phyloP scores from a whole-genome alignment of 495 filamentous ascomycete species.

The Aspergillus campestris region DNA sequence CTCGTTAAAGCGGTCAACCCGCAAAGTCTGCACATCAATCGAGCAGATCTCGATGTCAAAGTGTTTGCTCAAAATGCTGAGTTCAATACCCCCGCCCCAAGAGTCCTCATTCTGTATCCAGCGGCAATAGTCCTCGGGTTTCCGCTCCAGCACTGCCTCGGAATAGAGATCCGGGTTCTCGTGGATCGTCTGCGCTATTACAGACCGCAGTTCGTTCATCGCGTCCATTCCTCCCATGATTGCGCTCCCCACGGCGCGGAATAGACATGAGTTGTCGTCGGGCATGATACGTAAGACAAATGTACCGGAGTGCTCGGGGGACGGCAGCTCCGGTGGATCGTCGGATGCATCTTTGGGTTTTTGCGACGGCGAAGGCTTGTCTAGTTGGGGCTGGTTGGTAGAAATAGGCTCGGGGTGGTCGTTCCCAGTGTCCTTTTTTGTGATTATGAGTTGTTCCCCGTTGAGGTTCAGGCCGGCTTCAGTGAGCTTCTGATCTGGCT shows the following conservation, averaged over 20 bases:
- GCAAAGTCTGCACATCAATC: conserved; percentile 64
- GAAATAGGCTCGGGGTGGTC: conserved; percentile 12
- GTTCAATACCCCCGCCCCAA: conserved; percentile 91
- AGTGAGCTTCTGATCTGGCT: conserved; percentile 36
- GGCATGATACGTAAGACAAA: conserved; percentile 90
- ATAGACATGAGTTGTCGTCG: conserved; percentile 93
- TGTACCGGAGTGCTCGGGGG: conserved; percentile 52
- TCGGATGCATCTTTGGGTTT: conserved; percentile 16
- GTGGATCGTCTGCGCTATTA: conserved; percentile 76
- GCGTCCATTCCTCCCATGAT: conserved; percentile 62
- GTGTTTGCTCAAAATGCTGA: conserved; percentile 74
- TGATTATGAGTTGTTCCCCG: conserved; percentile 74
- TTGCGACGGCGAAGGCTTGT: conserved; percentile 13
- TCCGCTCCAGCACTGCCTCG: conserved; percentile 66
- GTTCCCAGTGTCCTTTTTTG: conserved; percentile 31
- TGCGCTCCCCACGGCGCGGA: conserved; percentile 76
- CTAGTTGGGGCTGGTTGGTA: conserved; percentile 11
- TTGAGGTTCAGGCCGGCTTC: conserved; percentile 61
- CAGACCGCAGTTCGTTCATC: conserved; percentile 69
- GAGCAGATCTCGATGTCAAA: conserved; percentile 84
- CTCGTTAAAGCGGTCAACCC: conserved; percentile 76
- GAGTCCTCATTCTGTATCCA: conserved; percentile 74
- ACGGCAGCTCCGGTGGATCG: conserved; percentile 63
- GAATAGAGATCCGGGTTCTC: conserved; percentile 60
- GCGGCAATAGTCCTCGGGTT: conserved; percentile 68